A percentile compares a stretch with the other conserved stretches of the same genome.
These are phyloP conservation scores for Penicillium vulpinum DNA, from an alignment of 2,329 filamentous ascomycete genomes.

Conservation along the genomic window DNA sequence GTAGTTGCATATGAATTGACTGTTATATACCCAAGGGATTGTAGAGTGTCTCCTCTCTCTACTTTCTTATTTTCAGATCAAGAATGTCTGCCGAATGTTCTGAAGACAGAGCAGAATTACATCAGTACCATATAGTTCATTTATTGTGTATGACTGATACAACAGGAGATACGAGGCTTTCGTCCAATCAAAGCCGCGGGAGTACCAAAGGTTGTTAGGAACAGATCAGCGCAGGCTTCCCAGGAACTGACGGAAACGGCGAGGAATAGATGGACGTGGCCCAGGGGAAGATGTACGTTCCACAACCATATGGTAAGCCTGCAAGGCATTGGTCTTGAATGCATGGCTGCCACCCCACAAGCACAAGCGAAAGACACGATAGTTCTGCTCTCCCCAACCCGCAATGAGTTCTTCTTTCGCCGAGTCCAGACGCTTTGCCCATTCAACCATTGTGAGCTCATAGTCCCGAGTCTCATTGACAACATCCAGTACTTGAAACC, in stretches of 20 bases:
- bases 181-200: background rate
- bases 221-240: background rate
- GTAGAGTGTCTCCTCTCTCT: too few relatives aligned
- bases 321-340: constrained; percentile 7
- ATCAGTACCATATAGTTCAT: too few relatives aligned
- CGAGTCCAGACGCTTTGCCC: constrained; percentile 11
- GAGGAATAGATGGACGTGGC: constrained; percentile 6
- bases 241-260: constrained; percentile 4
- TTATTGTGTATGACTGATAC: too few relatives aligned
- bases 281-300: constrained; percentile 8
- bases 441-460: constrained; percentile 17
- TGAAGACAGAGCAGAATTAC: too few relatives aligned
- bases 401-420: constrained; percentile 9
- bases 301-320: constrained; percentile 15
- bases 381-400: constrained; percentile 9
- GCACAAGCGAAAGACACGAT: constrained; percentile 8
- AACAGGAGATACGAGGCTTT: too few relatives aligned
- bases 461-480: constrained; percentile 11
- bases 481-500: constrained; percentile 8
- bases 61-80: too few relatives aligned
- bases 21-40: too few relatives aligned
- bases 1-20: too few relatives aligned
- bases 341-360: constrained; percentile 9
- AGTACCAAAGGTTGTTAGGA: background rate
- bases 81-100: too few relatives aligned